These are phyloP conservation scores for Kingdonia uniflora DNA, from an alignment of 164 flowering plant genomes.

Conservation along the genomic window DNA sequence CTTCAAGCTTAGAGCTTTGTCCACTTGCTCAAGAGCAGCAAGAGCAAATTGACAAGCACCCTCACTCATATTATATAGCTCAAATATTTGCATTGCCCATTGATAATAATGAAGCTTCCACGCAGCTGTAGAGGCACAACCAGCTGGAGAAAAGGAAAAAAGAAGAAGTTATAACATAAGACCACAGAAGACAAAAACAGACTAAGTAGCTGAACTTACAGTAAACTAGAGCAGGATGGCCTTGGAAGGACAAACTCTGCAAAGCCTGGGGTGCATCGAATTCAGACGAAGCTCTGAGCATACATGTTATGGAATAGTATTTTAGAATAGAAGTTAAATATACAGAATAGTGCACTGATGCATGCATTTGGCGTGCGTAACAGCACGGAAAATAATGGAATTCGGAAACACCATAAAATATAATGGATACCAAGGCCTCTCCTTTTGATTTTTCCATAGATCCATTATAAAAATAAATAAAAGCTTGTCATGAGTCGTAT, in stretches of 20 bases:
- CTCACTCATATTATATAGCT: constrained; percentile 72
- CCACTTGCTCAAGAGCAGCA: constrained; percentile 96
- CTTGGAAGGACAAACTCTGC: constrained; percentile 52
- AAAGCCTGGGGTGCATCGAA: constrained; percentile 50
- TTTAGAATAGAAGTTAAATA: too few relatives aligned
- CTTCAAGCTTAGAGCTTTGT: constrained; percentile 44
- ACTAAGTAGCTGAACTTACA: constrained; percentile 23
- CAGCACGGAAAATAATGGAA: too few relatives aligned
- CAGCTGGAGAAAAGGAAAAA: constrained; percentile 22
- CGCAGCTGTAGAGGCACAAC: constrained; percentile 33
- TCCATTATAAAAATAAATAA: too few relatives aligned
- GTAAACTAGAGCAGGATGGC: constrained; percentile 34
- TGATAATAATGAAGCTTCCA: constrained; percentile 96
- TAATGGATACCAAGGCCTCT: too few relatives aligned
- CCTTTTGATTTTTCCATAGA: too few relatives aligned
- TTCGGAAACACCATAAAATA: too few relatives aligned
- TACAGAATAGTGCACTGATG: too few relatives aligned
- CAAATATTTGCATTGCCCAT: constrained; percentile 93
- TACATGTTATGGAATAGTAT: too few relatives aligned
- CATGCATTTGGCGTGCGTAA: too few relatives aligned
- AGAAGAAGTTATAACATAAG: background rate
- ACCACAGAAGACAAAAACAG: background rate
- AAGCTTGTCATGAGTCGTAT: too few relatives aligned
- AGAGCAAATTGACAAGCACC: constrained; percentile 92
- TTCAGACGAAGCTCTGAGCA: constrained; percentile 79